Evolutionary conservation across 208 protist species (phyloP).

Genomic region (Angomonas deanei): DNA sequence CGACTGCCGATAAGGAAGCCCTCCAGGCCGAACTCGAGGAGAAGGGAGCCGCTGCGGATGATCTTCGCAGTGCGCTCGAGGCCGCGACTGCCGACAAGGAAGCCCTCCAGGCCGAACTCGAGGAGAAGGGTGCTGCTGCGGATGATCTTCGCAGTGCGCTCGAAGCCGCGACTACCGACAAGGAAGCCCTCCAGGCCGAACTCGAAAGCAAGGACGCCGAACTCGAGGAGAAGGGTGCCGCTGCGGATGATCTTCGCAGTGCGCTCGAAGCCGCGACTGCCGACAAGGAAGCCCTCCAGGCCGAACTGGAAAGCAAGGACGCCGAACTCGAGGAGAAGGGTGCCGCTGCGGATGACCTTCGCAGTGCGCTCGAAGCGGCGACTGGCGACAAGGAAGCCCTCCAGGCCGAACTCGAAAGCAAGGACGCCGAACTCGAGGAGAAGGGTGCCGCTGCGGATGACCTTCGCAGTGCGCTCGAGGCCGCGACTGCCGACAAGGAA

Average conservation of each 20-base stretch:
- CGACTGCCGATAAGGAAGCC: background rate
- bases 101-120: background rate
- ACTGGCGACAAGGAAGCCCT: background rate
- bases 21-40: background rate
- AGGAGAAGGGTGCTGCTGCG: background rate
- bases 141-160: background rate
- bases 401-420: background rate
- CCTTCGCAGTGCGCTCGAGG: background rate
- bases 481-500: background rate
- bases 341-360: background rate
- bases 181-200: background rate
- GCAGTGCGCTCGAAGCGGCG: background rate
- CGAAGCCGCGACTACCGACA: background rate
- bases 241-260: background rate
- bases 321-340: background rate
- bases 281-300: background rate
- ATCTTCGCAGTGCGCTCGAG: background rate
- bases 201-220: background rate
- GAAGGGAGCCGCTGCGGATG: background rate
- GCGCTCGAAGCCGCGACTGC: background rate
- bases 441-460: background rate
- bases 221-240: background rate
- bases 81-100: background rate
- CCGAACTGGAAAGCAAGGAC: no score
- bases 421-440: no score